phyloP scores from a whole-genome alignment of 1,284 basidiomycete species.

The Naganishia cerealis region DNA sequence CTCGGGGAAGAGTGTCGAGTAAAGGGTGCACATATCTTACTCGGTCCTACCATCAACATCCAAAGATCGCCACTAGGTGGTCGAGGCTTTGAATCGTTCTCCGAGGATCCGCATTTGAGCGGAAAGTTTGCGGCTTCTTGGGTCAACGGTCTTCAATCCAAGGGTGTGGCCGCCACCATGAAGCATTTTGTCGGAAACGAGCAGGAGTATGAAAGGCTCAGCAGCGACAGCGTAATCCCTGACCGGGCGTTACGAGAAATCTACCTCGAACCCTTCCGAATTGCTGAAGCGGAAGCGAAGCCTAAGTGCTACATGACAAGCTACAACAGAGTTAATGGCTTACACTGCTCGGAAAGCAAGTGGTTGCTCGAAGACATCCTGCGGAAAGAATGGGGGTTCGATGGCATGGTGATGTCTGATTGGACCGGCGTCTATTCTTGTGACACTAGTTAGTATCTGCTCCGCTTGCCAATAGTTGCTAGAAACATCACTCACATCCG shows the following conservation, averaged over 20 bases:
- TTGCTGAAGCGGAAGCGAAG: slow-evolving; percentile 64
- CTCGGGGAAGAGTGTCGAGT: slow-evolving; percentile 71
- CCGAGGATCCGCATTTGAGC: slow-evolving; percentile 73
- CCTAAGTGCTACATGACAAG: slow-evolving; percentile 54
- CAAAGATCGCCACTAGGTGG: slow-evolving; percentile 74
- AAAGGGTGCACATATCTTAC: slow-evolving; percentile 64
- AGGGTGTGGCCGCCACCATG: slow-evolving; percentile 63
- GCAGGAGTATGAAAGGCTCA: slow-evolving; percentile 49
- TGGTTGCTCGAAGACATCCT: slow-evolving; percentile 46
- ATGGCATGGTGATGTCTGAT: slow-evolving; percentile 72
- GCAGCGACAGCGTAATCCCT: slow-evolving; percentile 41
- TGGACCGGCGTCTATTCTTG: slow-evolving; percentile 56
- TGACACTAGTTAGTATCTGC: slow-evolving; percentile 19
- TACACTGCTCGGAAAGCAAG: slow-evolving; percentile 73
- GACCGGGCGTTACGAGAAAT: slow-evolving; percentile 72
- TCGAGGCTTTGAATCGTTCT: slow-evolving; percentile 64
- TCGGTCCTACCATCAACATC: slow-evolving; percentile 77
- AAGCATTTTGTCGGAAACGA: slow-evolving; percentile 54
- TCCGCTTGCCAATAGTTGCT: background rate
- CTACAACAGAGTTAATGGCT: slow-evolving; percentile 65
- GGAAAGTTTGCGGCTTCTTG: slow-evolving; percentile 71
- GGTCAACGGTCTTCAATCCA: slow-evolving; percentile 69
- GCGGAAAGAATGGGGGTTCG: slow-evolving; percentile 66
- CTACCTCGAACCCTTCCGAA: slow-evolving; percentile 80
- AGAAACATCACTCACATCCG: background rate